Base-by-base conservation (phyloP, 176 grass and related monocot genomes). In the Oryza meyeriana region DNA sequence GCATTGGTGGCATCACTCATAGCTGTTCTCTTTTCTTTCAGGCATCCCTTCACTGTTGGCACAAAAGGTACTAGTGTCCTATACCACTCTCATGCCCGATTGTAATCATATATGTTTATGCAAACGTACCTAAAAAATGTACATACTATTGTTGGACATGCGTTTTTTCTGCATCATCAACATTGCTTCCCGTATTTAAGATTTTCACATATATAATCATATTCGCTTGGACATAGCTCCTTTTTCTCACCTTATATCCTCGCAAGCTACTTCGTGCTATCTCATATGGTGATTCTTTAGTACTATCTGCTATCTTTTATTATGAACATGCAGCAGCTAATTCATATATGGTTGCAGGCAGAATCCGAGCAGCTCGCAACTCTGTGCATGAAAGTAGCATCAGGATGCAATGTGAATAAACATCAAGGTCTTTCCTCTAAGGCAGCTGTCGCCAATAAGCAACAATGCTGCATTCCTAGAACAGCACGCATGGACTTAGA, bases 31-130 rank as follows among this genome's bases (percentile, higher is more conserved):
- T 25, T 17, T 41, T 77, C 18, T 78, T 94, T 67, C 52, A 94
- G 92, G 76, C 27, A 66, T 79, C 27, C 22, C 34, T 75, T 89
- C 89, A 75, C 72, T 38, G 39, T 4, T 35, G 27, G 72, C 76
- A 50, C 65, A 82, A 45, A 94, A 91, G 92, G 92, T 91, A 86
- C 20, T 38, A 72, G 13, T 58, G 66, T 40, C 71, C 34, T 12
- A 16, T 59, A 72, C 34, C 29, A 88, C 22, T 65, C 45, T 32
- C 6, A 72, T 33, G 11, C 11, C 18, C 14, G 72, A 17, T 38
- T 13, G 64, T 67, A 29, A 2, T 29, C 83, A 67, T 71, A 17
- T 2, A 74, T 55, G 76, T 85, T 52, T 71, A 58, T 59, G 47
- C 65, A 22, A 33, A 72, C 16, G 40, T 31, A 8, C 25, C 17